Percentiles rank a stretch among this genome's conserved stretches.
These are phyloP conservation scores for Ormosia emarginata DNA, from an alignment of 306 rosid species.

Conservation along the genomic window DNA sequence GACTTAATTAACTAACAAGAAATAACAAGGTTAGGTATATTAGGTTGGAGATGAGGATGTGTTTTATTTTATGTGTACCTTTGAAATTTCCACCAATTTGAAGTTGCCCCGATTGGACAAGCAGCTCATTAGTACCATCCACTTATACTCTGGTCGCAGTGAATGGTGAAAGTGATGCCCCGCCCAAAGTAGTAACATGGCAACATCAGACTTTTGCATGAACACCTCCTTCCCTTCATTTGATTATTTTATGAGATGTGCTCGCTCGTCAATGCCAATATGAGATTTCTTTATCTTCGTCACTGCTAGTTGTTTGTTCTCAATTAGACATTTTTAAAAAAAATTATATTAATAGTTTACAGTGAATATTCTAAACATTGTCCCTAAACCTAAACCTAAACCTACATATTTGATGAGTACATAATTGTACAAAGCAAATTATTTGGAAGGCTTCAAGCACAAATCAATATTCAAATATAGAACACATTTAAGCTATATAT, in stretches of 20 bases:
- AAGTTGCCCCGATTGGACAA: conserved; percentile 60
- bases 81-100: conserved; percentile 43
- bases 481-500: background rate
- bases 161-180: conserved; percentile 60
- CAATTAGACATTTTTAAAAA: background rate
- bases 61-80: background rate
- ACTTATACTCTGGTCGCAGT: conserved; percentile 31
- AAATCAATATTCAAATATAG: background rate
- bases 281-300: conserved; percentile 3
- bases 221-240: background rate
- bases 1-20: background rate
- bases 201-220: conserved; percentile 53
- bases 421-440: background rate
- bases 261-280: conserved; percentile 27
- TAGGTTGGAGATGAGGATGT: conserved; percentile 11
- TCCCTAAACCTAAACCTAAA: background rate
- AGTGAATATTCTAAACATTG: background rate
- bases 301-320: background rate
- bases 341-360: background rate
- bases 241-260: conserved; percentile 24
- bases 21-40: background rate
- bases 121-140: conserved; percentile 54
- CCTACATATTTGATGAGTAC: background rate
- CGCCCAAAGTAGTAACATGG: conserved; percentile 58
- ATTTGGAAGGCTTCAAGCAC: conserved; percentile 10